Evolutionary conservation across 139 green algal genomes (phyloP).

Genomic region (Closterium sp.): DNA sequence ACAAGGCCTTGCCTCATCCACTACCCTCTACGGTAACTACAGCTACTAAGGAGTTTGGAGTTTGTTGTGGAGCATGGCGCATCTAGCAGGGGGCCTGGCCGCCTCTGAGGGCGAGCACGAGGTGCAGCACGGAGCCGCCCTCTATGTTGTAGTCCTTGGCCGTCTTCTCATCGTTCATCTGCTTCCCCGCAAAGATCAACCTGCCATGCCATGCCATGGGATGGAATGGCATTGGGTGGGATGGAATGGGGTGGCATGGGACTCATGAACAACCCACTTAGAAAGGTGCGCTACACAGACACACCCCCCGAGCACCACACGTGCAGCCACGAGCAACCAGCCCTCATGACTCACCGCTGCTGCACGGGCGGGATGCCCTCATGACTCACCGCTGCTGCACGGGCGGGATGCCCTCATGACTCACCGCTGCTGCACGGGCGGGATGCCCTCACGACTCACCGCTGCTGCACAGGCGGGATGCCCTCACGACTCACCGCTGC

Average conservation of each 20-base stretch:
- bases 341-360: constrained; percentile 73
- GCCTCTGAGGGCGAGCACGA: constrained; percentile 72
- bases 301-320: background rate
- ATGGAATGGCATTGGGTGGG: no score
- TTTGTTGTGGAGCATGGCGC: background rate
- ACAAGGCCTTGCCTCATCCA: no score
- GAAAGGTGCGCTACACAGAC: no score
- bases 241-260: no score
- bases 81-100: constrained; percentile 1
- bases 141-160: constrained; percentile 99
- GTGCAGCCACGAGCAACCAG: background rate
- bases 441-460: no score
- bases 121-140: constrained; percentile 92
- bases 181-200: constrained; percentile 87
- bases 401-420: no score
- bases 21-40: background rate
- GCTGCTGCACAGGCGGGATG: no score
- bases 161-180: constrained; percentile 98
- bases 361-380: no score
- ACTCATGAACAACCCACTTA: background rate
- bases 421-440: no score
- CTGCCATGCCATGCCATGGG: constrained; percentile 45
- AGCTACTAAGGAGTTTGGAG: background rate
- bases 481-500: no score
- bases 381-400: no score